Evolutionary conservation across 768 basidiomycete species (phyloP).

Genomic region (Suillus plorans): DNA sequence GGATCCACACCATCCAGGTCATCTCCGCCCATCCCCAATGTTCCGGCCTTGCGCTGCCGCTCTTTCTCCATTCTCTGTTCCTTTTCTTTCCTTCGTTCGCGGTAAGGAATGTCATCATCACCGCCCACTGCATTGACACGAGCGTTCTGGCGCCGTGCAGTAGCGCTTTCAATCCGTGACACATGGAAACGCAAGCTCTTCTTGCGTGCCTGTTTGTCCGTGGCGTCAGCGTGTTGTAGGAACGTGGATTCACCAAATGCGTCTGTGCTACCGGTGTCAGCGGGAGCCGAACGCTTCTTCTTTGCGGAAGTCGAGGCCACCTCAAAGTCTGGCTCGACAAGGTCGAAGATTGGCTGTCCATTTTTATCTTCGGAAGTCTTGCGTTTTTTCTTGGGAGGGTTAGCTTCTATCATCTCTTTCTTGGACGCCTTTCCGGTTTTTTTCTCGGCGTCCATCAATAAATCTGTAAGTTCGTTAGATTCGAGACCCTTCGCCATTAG

Average conservation of each 20-base stretch:
- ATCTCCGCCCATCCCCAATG: slow-evolving; percentile 53
- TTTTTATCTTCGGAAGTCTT: slow-evolving; percentile 37
- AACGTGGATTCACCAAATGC: slow-evolving; percentile 74
- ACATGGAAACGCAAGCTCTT: slow-evolving; percentile 92
- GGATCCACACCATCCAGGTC: slow-evolving; percentile 64
- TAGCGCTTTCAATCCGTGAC: slow-evolving; percentile 82
- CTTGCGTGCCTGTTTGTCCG: slow-evolving; percentile 80
- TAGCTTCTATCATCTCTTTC: slow-evolving; percentile 22
- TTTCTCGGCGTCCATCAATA: slow-evolving; percentile 52
- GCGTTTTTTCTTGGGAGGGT: slow-evolving; percentile 62
- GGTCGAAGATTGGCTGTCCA: slow-evolving; percentile 58
- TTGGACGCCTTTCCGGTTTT: slow-evolving; percentile 15
- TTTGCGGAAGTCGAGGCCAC: slow-evolving; percentile 25
- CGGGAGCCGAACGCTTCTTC: slow-evolving; percentile 22
- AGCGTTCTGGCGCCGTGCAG: slow-evolving; percentile 72
- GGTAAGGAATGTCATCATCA: slow-evolving; percentile 94
- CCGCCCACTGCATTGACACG: slow-evolving; percentile 73
- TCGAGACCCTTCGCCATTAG: slow-evolving; percentile 39
- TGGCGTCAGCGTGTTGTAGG: slow-evolving; percentile 69
- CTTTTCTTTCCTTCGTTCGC: slow-evolving; percentile 65
- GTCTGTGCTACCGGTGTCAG: slow-evolving; percentile 13
- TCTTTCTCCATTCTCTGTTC: slow-evolving; percentile 55
- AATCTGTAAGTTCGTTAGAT: slow-evolving; percentile 51
- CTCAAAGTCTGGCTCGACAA: slow-evolving; percentile 74
- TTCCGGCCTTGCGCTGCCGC: slow-evolving; percentile 36